Evolutionary conservation across 257 asterid species (phyloP), one percentile per base, ranked within the genome.

Genomic region (Schizonepeta tenuifolia): DNA sequence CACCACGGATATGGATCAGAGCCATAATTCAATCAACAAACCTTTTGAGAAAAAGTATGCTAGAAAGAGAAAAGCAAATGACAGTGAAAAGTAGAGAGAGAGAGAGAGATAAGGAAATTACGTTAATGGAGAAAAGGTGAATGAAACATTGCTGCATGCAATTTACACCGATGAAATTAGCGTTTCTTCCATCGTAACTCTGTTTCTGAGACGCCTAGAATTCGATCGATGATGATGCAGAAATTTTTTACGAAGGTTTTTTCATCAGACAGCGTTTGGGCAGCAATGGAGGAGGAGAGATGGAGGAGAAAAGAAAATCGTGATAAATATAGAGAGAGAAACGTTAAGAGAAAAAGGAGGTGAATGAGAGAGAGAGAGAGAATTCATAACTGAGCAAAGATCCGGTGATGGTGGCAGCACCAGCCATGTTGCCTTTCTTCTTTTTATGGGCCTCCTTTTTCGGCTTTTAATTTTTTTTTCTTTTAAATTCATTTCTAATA

Each of bases 321-420:
- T 47, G 72, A 17, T 47, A 43, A 65, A 71, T 47, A 18, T 56
- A 51, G 73, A 74, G 73, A 71, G 80, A 75, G 75, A 74, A 63
- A 56, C 21, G 75, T n/a, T 28, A 21, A 78, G 65, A 35, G 55
- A 40, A 55, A 40, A 41, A 40, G 51, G 11, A 26, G 26, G 36
- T 55, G 75, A 57, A 55, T 69, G 80, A 38, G 71, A 21, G 65
- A 56, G 72, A 56, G 72, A 41, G 58, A 24, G 57, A n/a, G 65
- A 14, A 22, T 22, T 50, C 24, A 65, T 47, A 43, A 20, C 65
- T 67, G 74, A 71, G 82, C 79, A 62, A 61, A 62, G 76, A 74
- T 69, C 83, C 80, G 77, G 77, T 65, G 75, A 79, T 67, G 83
- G 77, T 66, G 79, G 83, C 77, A 76, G 72, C 76, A 73, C 76